Conservation (phyloP, 495 filamentous ascomycete species). For the Xylaria acuta region DNA sequence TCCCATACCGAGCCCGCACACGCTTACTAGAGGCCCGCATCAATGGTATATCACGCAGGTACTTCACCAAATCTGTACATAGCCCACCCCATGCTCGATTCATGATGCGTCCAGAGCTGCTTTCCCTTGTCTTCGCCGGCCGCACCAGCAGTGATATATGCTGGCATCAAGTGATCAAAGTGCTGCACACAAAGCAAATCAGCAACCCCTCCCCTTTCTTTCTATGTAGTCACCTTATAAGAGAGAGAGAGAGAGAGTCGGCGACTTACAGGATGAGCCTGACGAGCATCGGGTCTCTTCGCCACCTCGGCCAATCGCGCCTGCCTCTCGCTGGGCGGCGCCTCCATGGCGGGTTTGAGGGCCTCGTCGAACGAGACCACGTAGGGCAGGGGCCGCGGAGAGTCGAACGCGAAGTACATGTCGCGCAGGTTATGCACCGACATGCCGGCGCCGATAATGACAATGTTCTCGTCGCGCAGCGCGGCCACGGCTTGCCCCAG, state of each 20-base stretch:
- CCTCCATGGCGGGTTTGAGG: constrained; percentile 71
- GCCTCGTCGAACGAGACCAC: constrained; percentile 78
- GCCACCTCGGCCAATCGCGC: constrained; percentile 65
- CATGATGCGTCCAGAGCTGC: constrained; percentile 68
- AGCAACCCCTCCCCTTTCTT: neutral
- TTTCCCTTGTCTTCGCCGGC: constrained; percentile 67
- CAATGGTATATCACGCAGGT: constrained; percentile 16
- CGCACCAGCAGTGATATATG: constrained; percentile 76
- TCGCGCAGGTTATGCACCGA: constrained; percentile 86
- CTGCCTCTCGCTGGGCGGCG: constrained; percentile 60
- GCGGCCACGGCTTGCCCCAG: constrained; percentile 71
- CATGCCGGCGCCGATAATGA: constrained; percentile 84
- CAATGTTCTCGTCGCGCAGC: constrained; percentile 74
- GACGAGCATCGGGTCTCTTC: constrained; percentile 69
- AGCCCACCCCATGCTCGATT: constrained; percentile 75
- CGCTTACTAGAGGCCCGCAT: neutral
- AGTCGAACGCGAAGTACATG: constrained; percentile 53
- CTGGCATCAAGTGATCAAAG: constrained; percentile 81
- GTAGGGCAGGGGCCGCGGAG: constrained; percentile 65
- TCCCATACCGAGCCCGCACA: neutral
- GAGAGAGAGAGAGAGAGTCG: neutral
- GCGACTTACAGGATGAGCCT: constrained; percentile 70
- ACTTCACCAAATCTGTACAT: constrained; percentile 77
- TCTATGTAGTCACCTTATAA: no score
- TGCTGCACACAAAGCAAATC: constrained; percentile 26